Conservation (phyloP, 495 filamentous ascomycete genomes). For the Penicillium alfredii region DNA sequence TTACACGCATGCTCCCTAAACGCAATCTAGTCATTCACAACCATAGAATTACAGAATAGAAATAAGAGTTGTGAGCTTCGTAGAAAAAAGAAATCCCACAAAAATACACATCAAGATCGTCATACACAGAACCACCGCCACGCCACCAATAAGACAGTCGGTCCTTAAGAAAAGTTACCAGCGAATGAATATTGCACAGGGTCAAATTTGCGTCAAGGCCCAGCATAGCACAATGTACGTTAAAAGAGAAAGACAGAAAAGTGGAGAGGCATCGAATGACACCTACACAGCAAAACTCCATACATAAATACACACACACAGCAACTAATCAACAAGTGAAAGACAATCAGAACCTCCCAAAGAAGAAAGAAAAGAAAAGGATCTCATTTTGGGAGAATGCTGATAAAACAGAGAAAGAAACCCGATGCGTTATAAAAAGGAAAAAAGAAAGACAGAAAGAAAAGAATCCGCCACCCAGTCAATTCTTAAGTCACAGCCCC, state of each 20-base stretch:
- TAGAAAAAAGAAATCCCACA: too few species aligned
- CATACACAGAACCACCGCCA: too few species aligned
- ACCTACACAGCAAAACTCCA: conserved; percentile 13
- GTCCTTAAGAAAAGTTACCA: too few species aligned
- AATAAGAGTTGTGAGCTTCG: too few species aligned
- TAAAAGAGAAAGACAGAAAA: conserved; percentile 9
- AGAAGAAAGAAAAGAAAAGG: conserved; percentile 6
- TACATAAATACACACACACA: conserved; percentile 8
- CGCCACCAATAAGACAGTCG: too few species aligned
- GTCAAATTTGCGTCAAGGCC: conserved; percentile 10
- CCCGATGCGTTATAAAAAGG: background rate
- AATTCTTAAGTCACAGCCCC: conserved; percentile 2
- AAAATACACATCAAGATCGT: too few species aligned
- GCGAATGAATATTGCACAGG: background rate
- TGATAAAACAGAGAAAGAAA: conserved; percentile 6
- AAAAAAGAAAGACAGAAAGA: conserved; percentile 3
- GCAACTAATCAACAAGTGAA: conserved; percentile 3
- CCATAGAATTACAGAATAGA: too few species aligned
- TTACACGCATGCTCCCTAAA: too few species aligned
- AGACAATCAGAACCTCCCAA: conserved; percentile 12
- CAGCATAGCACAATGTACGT: conserved; percentile 30
- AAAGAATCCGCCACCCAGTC: conserved; percentile 7
- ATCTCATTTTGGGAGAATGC: conserved; percentile 13
- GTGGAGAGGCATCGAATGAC: background rate
- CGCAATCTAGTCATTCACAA: too few species aligned